A percentile compares a stretch with the other conserved stretches of the same genome.
Conservation (phyloP, 2,329 filamentous ascomycete genomes). For the Colletotrichum scovillei region DNA sequence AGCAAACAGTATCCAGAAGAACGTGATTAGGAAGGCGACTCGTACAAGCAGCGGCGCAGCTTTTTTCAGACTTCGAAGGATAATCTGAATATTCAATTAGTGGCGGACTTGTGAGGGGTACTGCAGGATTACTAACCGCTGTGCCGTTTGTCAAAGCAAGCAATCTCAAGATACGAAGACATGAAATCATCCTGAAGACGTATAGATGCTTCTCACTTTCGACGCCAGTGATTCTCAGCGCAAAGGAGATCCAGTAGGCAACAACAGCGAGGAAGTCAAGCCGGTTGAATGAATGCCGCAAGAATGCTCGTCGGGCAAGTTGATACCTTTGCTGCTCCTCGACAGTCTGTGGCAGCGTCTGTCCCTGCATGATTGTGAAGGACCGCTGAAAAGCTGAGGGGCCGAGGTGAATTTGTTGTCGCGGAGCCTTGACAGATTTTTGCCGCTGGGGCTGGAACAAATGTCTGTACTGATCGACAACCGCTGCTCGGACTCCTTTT, state of each 20-base stretch:
- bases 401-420: slow-evolving; percentile 57
- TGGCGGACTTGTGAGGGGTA: neutral
- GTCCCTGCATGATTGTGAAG: slow-evolving; percentile 79
- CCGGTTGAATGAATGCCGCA: slow-evolving; percentile 95
- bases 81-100: slow-evolving; percentile 69
- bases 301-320: slow-evolving; percentile 89
- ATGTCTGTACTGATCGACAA: slow-evolving; percentile 80
- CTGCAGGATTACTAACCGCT: slow-evolving; percentile 67
- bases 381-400: slow-evolving; percentile 79
- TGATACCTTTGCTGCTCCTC: slow-evolving; percentile 86
- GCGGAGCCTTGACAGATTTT: slow-evolving; percentile 69
- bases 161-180: slow-evolving; percentile 90
- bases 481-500: slow-evolving; percentile 77
- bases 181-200: slow-evolving; percentile 96
- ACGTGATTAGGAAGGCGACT: slow-evolving; percentile 92
- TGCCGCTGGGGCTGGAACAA: slow-evolving; percentile 87
- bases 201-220: slow-evolving; percentile 81
- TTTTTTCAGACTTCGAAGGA: slow-evolving; percentile 94
- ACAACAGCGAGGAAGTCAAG: slow-evolving; percentile 94
- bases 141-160: slow-evolving; percentile 93
- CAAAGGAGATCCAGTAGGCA: slow-evolving; percentile 94
- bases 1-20: slow-evolving; percentile 98
- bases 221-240: slow-evolving; percentile 75
- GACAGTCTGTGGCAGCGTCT: slow-evolving; percentile 69
- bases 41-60: slow-evolving; percentile 91